These are phyloP conservation scores for Euphorbia pulcherrima DNA, from an alignment of 345 rosid genomes.

Conservation along the genomic window DNA sequence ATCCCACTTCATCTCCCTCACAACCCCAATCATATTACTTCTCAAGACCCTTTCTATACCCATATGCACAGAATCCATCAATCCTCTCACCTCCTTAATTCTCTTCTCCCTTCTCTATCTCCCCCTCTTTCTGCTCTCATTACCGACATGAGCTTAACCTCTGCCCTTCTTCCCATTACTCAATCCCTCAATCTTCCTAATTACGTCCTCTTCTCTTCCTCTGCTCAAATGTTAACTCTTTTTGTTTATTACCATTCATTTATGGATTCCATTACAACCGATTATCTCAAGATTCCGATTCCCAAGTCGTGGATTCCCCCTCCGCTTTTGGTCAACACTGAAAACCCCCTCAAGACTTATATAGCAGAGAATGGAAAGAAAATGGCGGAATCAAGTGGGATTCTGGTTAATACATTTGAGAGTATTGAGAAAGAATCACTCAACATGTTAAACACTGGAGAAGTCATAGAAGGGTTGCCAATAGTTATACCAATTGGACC, in stretches of 20 bases:
- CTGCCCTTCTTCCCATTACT: constrained; percentile 29
- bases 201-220: constrained; percentile 40
- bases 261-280: background rate
- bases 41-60: constrained; percentile 34
- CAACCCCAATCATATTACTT: background rate
- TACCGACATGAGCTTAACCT: constrained; percentile 36
- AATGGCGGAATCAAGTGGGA: constrained; percentile 21
- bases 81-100: constrained; percentile 28
- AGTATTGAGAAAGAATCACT: constrained; percentile 21
- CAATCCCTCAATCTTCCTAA: constrained; percentile 28
- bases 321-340: constrained; percentile 10
- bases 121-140: constrained; percentile 33
- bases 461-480: constrained; percentile 17
- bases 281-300: background rate
- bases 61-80: constrained; percentile 23
- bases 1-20: constrained; percentile 25
- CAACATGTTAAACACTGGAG: constrained; percentile 17
- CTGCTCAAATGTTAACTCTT: constrained; percentile 40
- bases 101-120: constrained; percentile 27
- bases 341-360: constrained; percentile 7
- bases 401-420: constrained; percentile 24
- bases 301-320: constrained; percentile 31
- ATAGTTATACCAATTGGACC: constrained; percentile 19
- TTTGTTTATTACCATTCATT: constrained; percentile 25
- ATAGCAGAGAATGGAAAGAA: constrained; percentile 22